Evolutionary conservation across 2,329 filamentous ascomycete genomes (phyloP).

Genomic region (Trichoderma pleuroti): DNA sequence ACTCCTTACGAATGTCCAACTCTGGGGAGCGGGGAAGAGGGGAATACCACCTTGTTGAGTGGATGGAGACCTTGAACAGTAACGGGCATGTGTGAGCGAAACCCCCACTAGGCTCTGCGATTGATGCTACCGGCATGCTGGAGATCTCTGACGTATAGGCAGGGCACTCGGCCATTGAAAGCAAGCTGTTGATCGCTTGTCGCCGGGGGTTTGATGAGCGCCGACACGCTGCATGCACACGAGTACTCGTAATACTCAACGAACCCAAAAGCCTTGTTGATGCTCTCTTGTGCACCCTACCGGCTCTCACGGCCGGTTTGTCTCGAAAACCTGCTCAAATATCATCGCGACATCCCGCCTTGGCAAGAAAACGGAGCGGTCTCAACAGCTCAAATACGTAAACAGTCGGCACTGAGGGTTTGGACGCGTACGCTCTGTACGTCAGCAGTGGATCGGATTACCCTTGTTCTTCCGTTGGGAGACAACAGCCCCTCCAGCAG

Average conservation of each 20-base stretch:
- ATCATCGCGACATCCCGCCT: constrained; percentile 1
- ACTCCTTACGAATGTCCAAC: background rate
- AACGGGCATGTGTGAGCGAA: background rate
- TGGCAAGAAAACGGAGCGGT: background rate
- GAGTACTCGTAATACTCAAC: background rate
- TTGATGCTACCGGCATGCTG: background rate
- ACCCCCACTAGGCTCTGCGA: background rate
- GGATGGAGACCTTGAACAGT: background rate
- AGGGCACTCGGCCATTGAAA: background rate
- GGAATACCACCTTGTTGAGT: background rate
- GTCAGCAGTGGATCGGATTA: constrained; percentile 11
- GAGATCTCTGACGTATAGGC: constrained; percentile 1
- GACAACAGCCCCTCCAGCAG: background rate
- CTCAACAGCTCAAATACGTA: background rate
- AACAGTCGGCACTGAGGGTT: background rate
- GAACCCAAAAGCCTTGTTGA: background rate
- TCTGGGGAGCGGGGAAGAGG: background rate
- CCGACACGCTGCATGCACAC: background rate
- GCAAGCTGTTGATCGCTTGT: background rate
- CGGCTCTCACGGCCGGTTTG: background rate
- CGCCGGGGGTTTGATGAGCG: background rate
- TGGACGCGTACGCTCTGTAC: constrained; percentile 12
- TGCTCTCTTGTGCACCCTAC: background rate
- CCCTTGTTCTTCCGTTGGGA: constrained; percentile 4
- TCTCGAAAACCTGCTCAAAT: background rate